A percentile compares a stretch with the other conserved stretches of the same genome.
phyloP scores from a whole-genome alignment of 352 stramenopile species.

The Plasmopara halstedii region DNA sequence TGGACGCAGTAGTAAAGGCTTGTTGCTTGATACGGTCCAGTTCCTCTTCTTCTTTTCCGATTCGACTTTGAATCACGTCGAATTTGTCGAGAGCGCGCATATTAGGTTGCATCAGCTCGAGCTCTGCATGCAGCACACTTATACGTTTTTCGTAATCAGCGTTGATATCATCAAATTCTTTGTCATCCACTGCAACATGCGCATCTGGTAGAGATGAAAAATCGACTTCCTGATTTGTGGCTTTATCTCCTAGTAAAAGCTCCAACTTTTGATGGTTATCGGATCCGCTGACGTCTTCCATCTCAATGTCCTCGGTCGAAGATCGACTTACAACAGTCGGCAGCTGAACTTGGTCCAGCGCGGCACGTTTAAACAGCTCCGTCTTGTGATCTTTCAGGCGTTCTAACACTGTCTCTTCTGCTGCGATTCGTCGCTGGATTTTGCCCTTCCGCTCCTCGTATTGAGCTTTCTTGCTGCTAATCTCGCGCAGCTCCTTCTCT shows the following conservation, averaged over 20 bases:
- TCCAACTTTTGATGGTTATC: conserved; percentile 30
- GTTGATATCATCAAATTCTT: conserved; percentile 85
- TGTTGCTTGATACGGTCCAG: conserved; percentile 65
- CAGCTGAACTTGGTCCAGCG: conserved; percentile 92
- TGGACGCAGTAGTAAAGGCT: conserved; percentile 43
- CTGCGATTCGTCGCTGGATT: conserved; percentile 78
- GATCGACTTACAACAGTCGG: conserved; percentile 38
- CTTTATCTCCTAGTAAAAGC: conserved; percentile 40
- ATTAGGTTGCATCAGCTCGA: conserved; percentile 77
- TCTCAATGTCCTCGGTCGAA: conserved; percentile 44
- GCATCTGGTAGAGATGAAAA: conserved; percentile 82
- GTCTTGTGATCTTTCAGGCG: conserved; percentile 90
- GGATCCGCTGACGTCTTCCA: conserved; percentile 31
- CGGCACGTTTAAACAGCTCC: conserved; percentile 92
- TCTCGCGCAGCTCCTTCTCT: conserved; percentile 53
- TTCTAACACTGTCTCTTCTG: conserved; percentile 88
- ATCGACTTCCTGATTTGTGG: conserved; percentile 69
- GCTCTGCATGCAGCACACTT: conserved; percentile 19
- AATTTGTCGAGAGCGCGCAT: conserved; percentile 92
- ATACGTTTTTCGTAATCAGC: conserved; percentile 45
- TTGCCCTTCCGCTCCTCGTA: conserved; percentile 57
- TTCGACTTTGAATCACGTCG: conserved; percentile 74
- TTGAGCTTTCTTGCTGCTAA: conserved; percentile 52
- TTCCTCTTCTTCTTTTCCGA: conserved; percentile 73
- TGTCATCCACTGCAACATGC: conserved; percentile 62